Conservation (phyloP, 2,329 filamentous ascomycete species). For the Diaporthe destruens region DNA sequence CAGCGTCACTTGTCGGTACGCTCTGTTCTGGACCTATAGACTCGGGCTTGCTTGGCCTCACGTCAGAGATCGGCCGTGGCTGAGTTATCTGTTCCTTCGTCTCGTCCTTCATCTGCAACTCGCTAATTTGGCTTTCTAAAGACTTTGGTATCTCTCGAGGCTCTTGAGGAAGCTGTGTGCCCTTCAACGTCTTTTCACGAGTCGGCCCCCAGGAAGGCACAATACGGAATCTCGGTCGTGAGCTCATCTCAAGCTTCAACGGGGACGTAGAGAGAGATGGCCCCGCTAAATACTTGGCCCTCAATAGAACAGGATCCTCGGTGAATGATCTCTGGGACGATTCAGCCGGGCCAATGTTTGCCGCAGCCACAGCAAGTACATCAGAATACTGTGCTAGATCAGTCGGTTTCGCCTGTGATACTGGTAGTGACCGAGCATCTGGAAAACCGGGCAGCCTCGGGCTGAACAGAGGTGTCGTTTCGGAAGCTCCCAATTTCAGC, state of each 20-base stretch:
- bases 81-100: neutral
- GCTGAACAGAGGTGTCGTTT: neutral
- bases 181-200: neutral
- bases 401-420: neutral
- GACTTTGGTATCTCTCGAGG: neutral
- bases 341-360: constrained; percentile 25
- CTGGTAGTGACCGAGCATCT: too few relatives aligned
- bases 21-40: neutral
- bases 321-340: neutral
- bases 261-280: neutral
- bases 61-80: neutral
- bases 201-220: neutral
- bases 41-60: neutral
- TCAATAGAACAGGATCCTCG: constrained; percentile 26
- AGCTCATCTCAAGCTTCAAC: neutral
- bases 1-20: neutral
- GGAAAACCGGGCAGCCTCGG: neutral
- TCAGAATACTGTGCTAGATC: neutral
- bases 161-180: too few relatives aligned
- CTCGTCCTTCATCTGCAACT: neutral
- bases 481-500: neutral
- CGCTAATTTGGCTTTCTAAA: neutral
- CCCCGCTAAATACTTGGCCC: constrained; percentile 5
- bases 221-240: constrained; percentile 22
- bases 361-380: neutral